phyloP scores from a whole-genome alignment of 352 stramenopile genomes.

The Globisporangium mamillatum region DNA sequence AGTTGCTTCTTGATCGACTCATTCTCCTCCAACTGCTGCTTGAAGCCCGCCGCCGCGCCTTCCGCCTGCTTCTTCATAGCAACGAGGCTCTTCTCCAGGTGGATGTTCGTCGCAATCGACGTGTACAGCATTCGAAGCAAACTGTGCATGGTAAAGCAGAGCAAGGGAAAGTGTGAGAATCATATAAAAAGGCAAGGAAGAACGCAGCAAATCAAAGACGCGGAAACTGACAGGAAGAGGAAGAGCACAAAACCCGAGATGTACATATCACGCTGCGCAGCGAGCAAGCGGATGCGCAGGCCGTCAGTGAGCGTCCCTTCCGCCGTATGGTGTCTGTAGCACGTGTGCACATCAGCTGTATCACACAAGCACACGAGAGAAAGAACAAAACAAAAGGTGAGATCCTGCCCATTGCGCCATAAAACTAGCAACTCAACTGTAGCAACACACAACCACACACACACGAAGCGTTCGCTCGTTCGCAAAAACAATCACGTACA shows the following conservation, averaged over 20 bases:
- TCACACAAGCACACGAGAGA: not conserved
- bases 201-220: not conserved
- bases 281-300: constrained; percentile 75
- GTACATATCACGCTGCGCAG: constrained; percentile 84
- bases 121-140: constrained; percentile 78
- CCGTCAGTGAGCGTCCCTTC: constrained; percentile 63
- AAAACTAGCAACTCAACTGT: not conserved
- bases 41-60: constrained; percentile 59
- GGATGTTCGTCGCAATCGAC: constrained; percentile 62
- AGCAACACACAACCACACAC: not conserved
- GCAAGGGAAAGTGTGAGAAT: not conserved
- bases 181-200: not conserved
- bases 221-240: constrained; percentile 51
- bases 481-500: constrained; percentile 35
- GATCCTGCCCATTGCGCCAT: not conserved
- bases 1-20: constrained; percentile 64
- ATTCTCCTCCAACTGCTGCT: constrained; percentile 65
- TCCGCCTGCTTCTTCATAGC: constrained; percentile 83
- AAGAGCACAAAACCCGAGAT: constrained; percentile 85
- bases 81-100: constrained; percentile 60
- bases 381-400: not conserved
- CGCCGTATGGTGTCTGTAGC: constrained; percentile 64
- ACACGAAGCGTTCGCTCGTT: not conserved
- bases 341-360: constrained; percentile 67
- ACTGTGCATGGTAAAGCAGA: constrained; percentile 3